Conservation (phyloP, 2,329 filamentous ascomycete genomes). For the Thielaviopsis ethacetica region DNA sequence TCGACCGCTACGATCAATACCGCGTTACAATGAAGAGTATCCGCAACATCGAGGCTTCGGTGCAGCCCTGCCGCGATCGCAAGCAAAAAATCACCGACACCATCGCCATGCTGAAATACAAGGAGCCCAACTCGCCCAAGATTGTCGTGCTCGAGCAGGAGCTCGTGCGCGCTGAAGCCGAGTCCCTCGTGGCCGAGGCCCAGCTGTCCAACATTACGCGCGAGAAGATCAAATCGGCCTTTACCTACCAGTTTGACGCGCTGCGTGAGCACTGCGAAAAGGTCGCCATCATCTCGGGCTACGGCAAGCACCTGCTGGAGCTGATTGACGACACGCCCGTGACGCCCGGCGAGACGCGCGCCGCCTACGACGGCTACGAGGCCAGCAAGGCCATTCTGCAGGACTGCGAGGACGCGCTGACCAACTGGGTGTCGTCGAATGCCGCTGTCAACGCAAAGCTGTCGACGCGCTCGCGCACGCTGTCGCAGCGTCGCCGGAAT, state of each 20-base stretch:
- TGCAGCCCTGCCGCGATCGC: conserved; percentile 96
- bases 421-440: conserved; percentile 89
- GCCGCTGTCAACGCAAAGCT: conserved; percentile 78
- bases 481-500: conserved; percentile 70
- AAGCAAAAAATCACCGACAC: conserved; percentile 99
- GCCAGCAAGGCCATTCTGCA: conserved; percentile 98
- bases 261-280: conserved; percentile 97
- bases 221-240: conserved; percentile 97
- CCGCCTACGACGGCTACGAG: conserved; percentile 95
- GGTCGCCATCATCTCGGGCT: conserved; percentile 92
- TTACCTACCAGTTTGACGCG: conserved; percentile 95
- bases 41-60: conserved; percentile 95
- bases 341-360: conserved; percentile 88
- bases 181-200: conserved; percentile 95
- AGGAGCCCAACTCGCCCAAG: conserved; percentile 94
- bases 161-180: conserved; percentile 91
- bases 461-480: conserved; percentile 69
- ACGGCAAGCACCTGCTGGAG: conserved; percentile 94
- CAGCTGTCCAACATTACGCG: conserved; percentile 98
- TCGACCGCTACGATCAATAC: conserved; percentile 98
- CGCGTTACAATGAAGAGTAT: conserved; percentile 99
- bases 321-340: conserved; percentile 93
- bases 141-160: conserved; percentile 98
- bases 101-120: conserved; percentile 98
- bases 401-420: conserved; percentile 93